Conservation (phyloP, 139 green algal species). For the Gonium pectorale region DNA sequence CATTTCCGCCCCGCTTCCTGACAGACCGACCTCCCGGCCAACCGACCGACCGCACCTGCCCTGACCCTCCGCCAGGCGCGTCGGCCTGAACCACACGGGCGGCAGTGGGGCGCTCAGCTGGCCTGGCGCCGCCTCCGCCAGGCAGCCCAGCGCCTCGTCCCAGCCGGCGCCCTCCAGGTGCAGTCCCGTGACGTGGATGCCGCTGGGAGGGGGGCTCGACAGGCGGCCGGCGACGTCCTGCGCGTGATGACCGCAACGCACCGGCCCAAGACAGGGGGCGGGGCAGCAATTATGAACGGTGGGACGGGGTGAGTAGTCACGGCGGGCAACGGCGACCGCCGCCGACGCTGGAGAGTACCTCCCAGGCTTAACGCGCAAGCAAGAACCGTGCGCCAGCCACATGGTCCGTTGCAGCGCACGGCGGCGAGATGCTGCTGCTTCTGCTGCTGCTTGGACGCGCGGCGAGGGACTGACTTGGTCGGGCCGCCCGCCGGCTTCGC, state of each 20-base stretch:
- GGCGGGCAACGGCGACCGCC: background rate
- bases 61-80: conserved; percentile 53
- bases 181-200: conserved; percentile 67
- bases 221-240: conserved; percentile 9
- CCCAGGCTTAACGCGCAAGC: background rate
- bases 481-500: too few relatives aligned
- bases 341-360: background rate
- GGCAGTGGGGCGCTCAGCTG: conserved; percentile 66
- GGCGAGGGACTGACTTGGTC: too few relatives aligned
- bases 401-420: too few relatives aligned
- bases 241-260: too few relatives aligned
- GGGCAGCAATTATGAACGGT: background rate
- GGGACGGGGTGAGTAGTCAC: background rate
- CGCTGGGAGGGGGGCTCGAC: background rate
- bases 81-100: conserved; percentile 75
- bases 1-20: too few relatives aligned
- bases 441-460: too few relatives aligned
- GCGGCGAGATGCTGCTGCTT: too few relatives aligned
- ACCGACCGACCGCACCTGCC: background rate
- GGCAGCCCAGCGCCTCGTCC: conserved; percentile 49
- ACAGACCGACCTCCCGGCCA: too few relatives aligned
- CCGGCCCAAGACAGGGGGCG: too few relatives aligned
- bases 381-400: too few relatives aligned
- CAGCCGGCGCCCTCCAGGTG: conserved; percentile 73
- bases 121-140: conserved; percentile 65